Conservation (phyloP, 352 stramenopile genomes). For the Globisporangium paroecandrum region DNA sequence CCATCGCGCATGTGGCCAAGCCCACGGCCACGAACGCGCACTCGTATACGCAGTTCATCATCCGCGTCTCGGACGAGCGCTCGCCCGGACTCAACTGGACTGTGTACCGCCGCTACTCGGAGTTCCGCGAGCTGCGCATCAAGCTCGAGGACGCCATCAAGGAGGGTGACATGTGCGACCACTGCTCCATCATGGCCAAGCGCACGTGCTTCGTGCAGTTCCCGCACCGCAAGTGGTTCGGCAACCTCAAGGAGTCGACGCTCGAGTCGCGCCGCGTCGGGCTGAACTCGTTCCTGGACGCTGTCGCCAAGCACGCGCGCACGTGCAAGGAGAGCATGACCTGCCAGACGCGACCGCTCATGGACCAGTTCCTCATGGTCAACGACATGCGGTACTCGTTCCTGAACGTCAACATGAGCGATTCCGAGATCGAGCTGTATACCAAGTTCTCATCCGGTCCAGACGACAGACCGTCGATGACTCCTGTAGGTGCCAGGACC, state of each 20-base stretch:
- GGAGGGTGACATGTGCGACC: constrained; percentile 60
- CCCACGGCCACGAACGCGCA: constrained; percentile 53
- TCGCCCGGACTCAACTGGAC: constrained; percentile 68
- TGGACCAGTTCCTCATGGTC: constrained; percentile 88
- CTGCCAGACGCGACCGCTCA: constrained; percentile 68
- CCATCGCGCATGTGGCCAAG: constrained; percentile 76
- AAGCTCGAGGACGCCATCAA: constrained; percentile 63
- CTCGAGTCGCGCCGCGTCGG: constrained; percentile 71
- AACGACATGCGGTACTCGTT: constrained; percentile 89
- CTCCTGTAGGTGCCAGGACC: constrained; percentile 21
- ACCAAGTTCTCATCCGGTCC: constrained; percentile 32
- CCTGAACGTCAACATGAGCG: constrained; percentile 79
- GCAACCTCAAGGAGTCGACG: constrained; percentile 68
- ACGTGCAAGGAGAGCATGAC: constrained; percentile 66
- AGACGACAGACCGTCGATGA: constrained; percentile 26
- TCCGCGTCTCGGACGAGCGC: constrained; percentile 82
- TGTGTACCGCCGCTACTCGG: constrained; percentile 81
- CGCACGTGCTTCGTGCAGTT: constrained; percentile 82
- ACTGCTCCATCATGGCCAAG: constrained; percentile 79
- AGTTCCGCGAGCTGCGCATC: constrained; percentile 76
- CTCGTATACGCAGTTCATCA: constrained; percentile 79
- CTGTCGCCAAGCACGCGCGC: constrained; percentile 70
- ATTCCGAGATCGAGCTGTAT: constrained; percentile 39
- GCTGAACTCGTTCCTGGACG: constrained; percentile 75
- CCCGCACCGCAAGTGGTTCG: constrained; percentile 68